Evolutionary conservation across 371 early-diverging fungal genomes (phyloP).

Genomic region (Saksenaea vasiformis): DNA sequence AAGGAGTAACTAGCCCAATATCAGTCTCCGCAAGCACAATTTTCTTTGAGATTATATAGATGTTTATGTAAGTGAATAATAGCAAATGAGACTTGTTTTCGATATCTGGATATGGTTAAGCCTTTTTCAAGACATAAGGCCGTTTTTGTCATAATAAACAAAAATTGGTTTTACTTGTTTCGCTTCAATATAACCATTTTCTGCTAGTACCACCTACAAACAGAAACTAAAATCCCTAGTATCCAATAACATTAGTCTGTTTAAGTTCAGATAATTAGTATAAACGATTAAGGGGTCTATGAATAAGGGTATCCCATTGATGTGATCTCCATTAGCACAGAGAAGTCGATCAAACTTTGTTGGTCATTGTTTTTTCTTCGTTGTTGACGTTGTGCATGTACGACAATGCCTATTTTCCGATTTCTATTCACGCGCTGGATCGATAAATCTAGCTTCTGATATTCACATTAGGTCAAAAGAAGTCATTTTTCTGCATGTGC

Average conservation of each 20-base stretch:
- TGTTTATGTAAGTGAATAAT: neutral
- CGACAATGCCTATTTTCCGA: neutral
- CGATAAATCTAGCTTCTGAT: neutral
- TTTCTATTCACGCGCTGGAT: neutral
- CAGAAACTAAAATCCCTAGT: too few species aligned
- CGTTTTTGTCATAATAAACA: too few species aligned
- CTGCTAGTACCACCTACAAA: too few species aligned
- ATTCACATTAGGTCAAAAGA: neutral
- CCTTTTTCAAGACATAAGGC: too few species aligned
- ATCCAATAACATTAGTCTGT: neutral
- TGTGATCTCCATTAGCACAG: neutral
- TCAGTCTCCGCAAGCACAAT: neutral
- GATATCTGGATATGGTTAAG: too few species aligned
- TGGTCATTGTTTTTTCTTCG: neutral
- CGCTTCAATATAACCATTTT: too few species aligned
- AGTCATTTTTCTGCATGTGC: neutral
- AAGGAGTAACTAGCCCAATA: neutral
- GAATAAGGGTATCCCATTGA: neutral
- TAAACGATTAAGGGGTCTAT: neutral
- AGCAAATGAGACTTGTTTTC: neutral
- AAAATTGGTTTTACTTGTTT: too few species aligned
- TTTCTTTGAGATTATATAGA: neutral
- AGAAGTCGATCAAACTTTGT: neutral
- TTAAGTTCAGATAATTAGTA: neutral
- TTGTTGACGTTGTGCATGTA: neutral